These are phyloP conservation scores for Scheffersomyces amazonensis DNA, from an alignment of 805 yeast genomes.

Conservation along the genomic window DNA sequence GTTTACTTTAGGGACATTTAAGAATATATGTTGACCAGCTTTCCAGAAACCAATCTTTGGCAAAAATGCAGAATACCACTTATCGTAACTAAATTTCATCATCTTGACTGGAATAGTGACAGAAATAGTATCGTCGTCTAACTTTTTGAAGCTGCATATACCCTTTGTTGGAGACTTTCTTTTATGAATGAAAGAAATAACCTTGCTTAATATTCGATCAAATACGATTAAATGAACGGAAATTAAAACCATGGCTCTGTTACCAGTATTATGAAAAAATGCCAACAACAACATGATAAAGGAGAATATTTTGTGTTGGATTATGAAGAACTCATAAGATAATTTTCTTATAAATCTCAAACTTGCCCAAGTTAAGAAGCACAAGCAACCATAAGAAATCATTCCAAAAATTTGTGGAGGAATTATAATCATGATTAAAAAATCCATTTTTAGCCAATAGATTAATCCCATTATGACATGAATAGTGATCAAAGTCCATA, in stretches of 20 bases:
- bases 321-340: slow-evolving; percentile 42
- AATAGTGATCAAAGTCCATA: slow-evolving; percentile 31
- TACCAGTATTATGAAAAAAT: slow-evolving; percentile 38
- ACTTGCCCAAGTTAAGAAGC: slow-evolving; percentile 34
- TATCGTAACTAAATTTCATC: slow-evolving; percentile 10
- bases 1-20: slow-evolving; percentile 38
- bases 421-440: slow-evolving; percentile 37
- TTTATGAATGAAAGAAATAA: slow-evolving; percentile 29
- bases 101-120: slow-evolving; percentile 35
- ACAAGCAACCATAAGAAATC: slow-evolving; percentile 39
- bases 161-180: slow-evolving; percentile 37
- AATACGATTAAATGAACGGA: slow-evolving; percentile 42
- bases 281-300: slow-evolving; percentile 42
- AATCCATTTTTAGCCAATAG: slow-evolving; percentile 42
- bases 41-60: slow-evolving; percentile 44
- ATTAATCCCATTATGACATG: slow-evolving; percentile 31
- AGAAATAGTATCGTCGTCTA: slow-evolving; percentile 40
- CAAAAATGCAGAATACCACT: slow-evolving; percentile 25
- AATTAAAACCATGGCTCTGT: slow-evolving; percentile 31
- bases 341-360: slow-evolving; percentile 30
- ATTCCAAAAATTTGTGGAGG: slow-evolving; percentile 53
- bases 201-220: slow-evolving; percentile 34
- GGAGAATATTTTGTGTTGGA: slow-evolving; percentile 40
- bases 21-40: slow-evolving; percentile 45
- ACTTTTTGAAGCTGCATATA: slow-evolving; percentile 31